These are phyloP conservation scores for Plasmodium chabaudi DNA, from an alignment of 169 alveolate species.

Conservation along the genomic window DNA sequence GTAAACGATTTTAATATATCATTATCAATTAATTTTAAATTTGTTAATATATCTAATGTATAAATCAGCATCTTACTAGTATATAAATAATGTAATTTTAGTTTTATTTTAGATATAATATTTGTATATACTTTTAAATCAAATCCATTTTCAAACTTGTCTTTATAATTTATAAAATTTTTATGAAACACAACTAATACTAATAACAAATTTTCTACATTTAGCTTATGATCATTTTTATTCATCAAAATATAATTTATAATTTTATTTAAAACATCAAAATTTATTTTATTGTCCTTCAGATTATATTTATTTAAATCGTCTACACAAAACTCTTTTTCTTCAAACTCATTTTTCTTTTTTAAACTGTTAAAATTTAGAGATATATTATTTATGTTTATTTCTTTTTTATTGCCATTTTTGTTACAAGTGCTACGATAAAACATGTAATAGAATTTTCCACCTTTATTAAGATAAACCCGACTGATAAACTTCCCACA, in stretches of 20 bases:
- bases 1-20: slow-evolving; percentile 11
- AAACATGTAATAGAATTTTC: too few relatives aligned
- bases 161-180: slow-evolving; percentile 19
- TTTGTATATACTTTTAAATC: slow-evolving; percentile 2
- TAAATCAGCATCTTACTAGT: slow-evolving; percentile 67
- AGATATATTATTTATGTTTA: too few relatives aligned
- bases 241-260: background rate
- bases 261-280: slow-evolving; percentile 36
- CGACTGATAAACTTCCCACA: too few relatives aligned
- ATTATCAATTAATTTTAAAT: slow-evolving; percentile 49
- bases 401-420: too few relatives aligned
- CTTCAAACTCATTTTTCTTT: background rate
- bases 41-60: slow-evolving; percentile 38
- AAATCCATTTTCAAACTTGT: background rate
- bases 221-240: slow-evolving; percentile 8
- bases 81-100: slow-evolving; percentile 58
- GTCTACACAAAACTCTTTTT: slow-evolving; percentile 8
- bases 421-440: too few relatives aligned
- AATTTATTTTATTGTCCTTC: slow-evolving; percentile 15
- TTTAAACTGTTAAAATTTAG: too few relatives aligned
- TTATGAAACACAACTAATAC: slow-evolving; percentile 36
- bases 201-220: slow-evolving; percentile 38
- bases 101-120: slow-evolving; percentile 15
- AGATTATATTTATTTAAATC: slow-evolving; percentile 12
- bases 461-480: too few relatives aligned